Evolutionary conservation across 345 rosid species (phyloP).

Genomic region (Brassica carinata): DNA sequence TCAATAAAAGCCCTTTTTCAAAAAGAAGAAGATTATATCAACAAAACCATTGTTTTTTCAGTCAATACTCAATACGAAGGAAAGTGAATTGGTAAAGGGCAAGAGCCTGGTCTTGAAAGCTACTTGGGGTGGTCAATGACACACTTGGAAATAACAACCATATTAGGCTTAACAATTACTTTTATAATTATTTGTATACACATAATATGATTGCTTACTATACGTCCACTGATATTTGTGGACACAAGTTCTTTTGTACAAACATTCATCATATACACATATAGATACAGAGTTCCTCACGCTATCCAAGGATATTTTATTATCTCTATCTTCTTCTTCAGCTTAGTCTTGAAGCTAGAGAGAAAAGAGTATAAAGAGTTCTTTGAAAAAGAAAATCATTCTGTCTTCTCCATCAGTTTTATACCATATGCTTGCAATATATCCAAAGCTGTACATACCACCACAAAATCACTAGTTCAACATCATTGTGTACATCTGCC

Average conservation of each 20-base stretch:
- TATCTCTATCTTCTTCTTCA: no score
- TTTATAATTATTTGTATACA: background rate
- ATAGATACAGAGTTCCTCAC: background rate
- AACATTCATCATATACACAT: no score
- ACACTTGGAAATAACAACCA: background rate
- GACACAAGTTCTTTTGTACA: background rate
- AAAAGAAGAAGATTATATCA: background rate
- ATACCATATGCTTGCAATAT: constrained; percentile 75
- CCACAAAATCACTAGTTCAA: constrained; percentile 22
- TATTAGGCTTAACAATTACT: background rate
- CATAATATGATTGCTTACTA: background rate
- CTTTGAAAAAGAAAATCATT: constrained; percentile 30
- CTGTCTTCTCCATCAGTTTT: constrained; percentile 66
- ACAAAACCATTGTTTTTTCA: background rate
- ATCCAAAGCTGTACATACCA: constrained; percentile 70
- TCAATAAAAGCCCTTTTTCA: no score
- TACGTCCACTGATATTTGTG: constrained; percentile 5
- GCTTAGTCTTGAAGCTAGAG: constrained; percentile 12
- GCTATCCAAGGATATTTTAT: no score
- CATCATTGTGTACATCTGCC: background rate
- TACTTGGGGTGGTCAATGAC: constrained; percentile 4
- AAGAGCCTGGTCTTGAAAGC: constrained; percentile 22
- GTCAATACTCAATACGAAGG: background rate
- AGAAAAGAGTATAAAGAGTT: background rate
- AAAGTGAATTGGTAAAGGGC: background rate